These are phyloP conservation scores for Moesziomyces globuligerus DNA, from an alignment of 1,284 basidiomycete species.

Conservation along the genomic window DNA sequence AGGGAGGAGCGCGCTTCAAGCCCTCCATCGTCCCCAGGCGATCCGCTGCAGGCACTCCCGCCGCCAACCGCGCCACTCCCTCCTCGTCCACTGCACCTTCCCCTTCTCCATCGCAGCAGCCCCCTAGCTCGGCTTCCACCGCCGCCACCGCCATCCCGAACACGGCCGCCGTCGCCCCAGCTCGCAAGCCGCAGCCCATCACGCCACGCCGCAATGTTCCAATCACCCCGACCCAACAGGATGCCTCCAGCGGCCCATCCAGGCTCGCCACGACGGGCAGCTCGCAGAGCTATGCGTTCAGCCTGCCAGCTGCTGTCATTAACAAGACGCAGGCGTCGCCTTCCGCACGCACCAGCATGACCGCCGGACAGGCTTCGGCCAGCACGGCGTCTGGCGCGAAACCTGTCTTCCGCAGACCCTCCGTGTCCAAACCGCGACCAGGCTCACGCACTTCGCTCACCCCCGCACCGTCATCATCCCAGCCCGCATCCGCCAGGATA, in stretches of 20 bases:
- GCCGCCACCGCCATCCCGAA: slow-evolving; percentile 25
- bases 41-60: slow-evolving; percentile 12
- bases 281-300: slow-evolving; percentile 47
- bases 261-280: neutral
- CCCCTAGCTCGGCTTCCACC: slow-evolving; percentile 7
- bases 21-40: slow-evolving; percentile 47
- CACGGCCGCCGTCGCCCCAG: slow-evolving; percentile 3
- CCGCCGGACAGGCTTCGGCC: slow-evolving; percentile 12
- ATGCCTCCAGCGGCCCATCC: neutral
- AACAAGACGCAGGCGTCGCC: slow-evolving; percentile 9
- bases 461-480: slow-evolving; percentile 19
- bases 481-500: neutral
- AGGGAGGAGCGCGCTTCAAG: slow-evolving; percentile 50
- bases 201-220: neutral
- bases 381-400: slow-evolving; percentile 11
- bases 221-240: neutral
- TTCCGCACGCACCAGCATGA: slow-evolving; percentile 8
- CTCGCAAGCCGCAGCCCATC: neutral
- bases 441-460: slow-evolving; percentile 41
- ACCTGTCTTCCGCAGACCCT: slow-evolving; percentile 28
- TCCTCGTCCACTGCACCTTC: slow-evolving; percentile 4
- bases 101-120: slow-evolving; percentile 13
- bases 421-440: slow-evolving; percentile 36
- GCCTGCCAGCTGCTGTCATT: slow-evolving; percentile 31
- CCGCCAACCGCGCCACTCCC: neutral